These are phyloP conservation scores for Stachybotrys chlorohalonatus DNA, from an alignment of 2,329 filamentous ascomycete genomes.

Conservation along the genomic window DNA sequence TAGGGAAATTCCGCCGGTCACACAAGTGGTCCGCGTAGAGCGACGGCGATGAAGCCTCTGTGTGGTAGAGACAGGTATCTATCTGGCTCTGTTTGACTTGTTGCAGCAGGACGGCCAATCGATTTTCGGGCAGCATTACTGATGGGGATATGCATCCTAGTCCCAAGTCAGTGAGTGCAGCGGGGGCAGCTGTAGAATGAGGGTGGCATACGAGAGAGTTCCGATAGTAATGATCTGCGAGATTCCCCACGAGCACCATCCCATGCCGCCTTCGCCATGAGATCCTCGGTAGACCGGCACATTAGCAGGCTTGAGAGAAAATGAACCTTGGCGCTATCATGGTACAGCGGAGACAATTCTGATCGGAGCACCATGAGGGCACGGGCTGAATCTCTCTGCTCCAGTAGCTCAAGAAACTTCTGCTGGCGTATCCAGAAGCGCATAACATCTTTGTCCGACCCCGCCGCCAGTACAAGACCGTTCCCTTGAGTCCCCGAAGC, in stretches of 20 bases:
- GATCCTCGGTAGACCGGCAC: slow-evolving; percentile 69
- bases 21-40: slow-evolving; percentile 85
- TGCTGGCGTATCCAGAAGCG: slow-evolving; percentile 84
- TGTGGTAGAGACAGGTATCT: slow-evolving; percentile 79
- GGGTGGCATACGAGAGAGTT: slow-evolving; percentile 64
- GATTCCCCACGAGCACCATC: slow-evolving; percentile 72
- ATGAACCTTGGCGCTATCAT: slow-evolving; percentile 69
- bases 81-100: slow-evolving; percentile 82
- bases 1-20: slow-evolving; percentile 70
- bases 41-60: slow-evolving; percentile 67
- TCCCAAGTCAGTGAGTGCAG: no score
- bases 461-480: slow-evolving; percentile 66
- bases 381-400: slow-evolving; percentile 60
- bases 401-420: slow-evolving; percentile 87
- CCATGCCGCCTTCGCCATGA: slow-evolving; percentile 73
- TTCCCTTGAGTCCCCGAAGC: slow-evolving; percentile 27
- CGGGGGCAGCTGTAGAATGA: background rate
- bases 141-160: slow-evolving; percentile 85
- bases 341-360: slow-evolving; percentile 79
- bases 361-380: slow-evolving; percentile 78
- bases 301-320: slow-evolving; percentile 84
- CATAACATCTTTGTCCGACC: slow-evolving; percentile 71
- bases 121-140: slow-evolving; percentile 91
- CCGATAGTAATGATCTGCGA: slow-evolving; percentile 63
- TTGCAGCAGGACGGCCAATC: slow-evolving; percentile 70